A percentile compares a stretch with the other conserved stretches of the same genome.
phyloP scores from a whole-genome alignment of 2,329 filamentous ascomycete genomes.

The Phyllosticta capitalensis region DNA sequence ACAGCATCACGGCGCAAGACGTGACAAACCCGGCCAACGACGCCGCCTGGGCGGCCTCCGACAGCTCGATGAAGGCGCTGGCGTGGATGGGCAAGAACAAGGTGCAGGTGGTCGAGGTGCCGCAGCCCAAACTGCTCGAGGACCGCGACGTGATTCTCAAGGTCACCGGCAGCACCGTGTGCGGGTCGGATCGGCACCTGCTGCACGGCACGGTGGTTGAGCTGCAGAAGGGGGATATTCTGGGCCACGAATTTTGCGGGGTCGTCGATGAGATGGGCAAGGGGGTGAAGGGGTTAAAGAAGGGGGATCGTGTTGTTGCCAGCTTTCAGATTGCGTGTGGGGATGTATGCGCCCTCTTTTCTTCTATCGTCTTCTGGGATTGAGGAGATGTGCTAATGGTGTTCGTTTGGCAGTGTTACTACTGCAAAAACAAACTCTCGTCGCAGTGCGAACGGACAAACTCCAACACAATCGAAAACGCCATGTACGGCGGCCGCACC shows the following conservation, averaged over 20 bases:
- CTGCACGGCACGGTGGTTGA: slow-evolving; percentile 40
- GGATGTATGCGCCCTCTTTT: slow-evolving; percentile 13
- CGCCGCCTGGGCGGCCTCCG: slow-evolving; percentile 21
- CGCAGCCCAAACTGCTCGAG: slow-evolving; percentile 65
- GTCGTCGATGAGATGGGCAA: slow-evolving; percentile 38
- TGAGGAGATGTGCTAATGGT: slow-evolving; percentile 24
- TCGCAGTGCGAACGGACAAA: slow-evolving; percentile 77
- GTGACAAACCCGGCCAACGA: slow-evolving; percentile 40
- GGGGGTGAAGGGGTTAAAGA: slow-evolving; percentile 34
- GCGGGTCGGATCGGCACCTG: slow-evolving; percentile 52
- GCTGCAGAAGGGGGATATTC: slow-evolving; percentile 42
- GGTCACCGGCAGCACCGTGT: slow-evolving; percentile 58
- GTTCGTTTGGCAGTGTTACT: slow-evolving; percentile 48
- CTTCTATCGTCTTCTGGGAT: background rate
- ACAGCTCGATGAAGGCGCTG: slow-evolving; percentile 67
- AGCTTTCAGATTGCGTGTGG: slow-evolving; percentile 73
- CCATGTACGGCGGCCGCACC: slow-evolving; percentile 71
- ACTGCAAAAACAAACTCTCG: slow-evolving; percentile 67
- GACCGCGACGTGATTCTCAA: slow-evolving; percentile 69
- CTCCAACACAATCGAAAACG: slow-evolving; percentile 58
- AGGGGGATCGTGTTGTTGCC: slow-evolving; percentile 59
- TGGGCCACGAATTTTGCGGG: slow-evolving; percentile 45
- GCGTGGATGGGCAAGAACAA: slow-evolving; percentile 70
- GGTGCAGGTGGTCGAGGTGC: slow-evolving; percentile 59
- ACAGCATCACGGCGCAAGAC: slow-evolving; percentile 58